Evolutionary conservation across 2,329 filamentous ascomycete species (phyloP), one percentile per base, ranked within the genome.

Genomic region (Penicillium sp.): DNA sequence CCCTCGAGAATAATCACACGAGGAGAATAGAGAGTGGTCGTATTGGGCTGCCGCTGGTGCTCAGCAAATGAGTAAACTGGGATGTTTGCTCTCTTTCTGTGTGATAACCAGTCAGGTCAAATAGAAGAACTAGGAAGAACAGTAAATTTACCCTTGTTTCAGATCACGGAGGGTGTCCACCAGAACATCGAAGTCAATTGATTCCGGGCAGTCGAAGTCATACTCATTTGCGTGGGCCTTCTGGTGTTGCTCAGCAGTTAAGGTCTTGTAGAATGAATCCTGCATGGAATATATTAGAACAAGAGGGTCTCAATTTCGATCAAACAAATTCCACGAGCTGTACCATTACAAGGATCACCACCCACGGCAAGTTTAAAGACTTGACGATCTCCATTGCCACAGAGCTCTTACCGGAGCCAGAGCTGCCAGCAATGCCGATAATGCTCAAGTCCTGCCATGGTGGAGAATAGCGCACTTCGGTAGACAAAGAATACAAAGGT

Each of bases 361-460:
- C 94, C 93, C 94, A 99, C 55, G 94, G 94, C 61, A 99, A 79
- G 75, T 94, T 96, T 66, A 99, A 79, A 68, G 89, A 88, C 67
- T 85, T 88, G 62, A 97, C 90, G 66, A 99, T 96, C 61, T 93
- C 91, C 72, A 95, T 85, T 32, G 94, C 92, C 52, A 99, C 79
- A 7, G 92, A 97, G 7, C 93, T 97, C 80, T 99, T 99, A 56
- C 93, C 87, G 26, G 93, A 97, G 40, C 94, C 94, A 29, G 93
- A 97, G 75, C 90, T 94, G 37, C 94, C 94, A 62, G 94, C 93
- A 66, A 99, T 89, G 49, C 92, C 94, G 72, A 99, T 97, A 68
- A 99, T 97, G 77, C 90, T 93, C 66, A 96, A 87, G 76, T 97
- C 89, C 50, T 89, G 90, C 94, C 94, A 99, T 73, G 94, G 94